Conservation (phyloP, 2,329 filamentous ascomycete genomes). For the Ilyonectria destructans region DNA sequence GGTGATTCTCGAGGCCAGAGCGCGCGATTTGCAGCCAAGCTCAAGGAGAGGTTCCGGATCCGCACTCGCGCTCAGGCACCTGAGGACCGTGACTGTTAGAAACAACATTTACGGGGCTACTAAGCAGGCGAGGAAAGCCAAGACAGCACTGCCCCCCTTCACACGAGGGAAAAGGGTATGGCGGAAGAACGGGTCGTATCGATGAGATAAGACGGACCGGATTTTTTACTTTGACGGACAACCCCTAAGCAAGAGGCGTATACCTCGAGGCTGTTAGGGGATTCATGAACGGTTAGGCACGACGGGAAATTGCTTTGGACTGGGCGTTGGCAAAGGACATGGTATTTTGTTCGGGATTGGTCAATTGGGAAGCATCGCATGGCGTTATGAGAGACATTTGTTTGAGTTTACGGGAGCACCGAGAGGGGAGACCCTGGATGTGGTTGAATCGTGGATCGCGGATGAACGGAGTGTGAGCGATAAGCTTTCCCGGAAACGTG, state of each 20-base stretch:
- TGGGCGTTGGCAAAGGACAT: constrained; percentile 39
- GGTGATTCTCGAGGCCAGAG: constrained; percentile 58
- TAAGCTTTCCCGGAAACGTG: neutral
- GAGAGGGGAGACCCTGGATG: constrained; percentile 8
- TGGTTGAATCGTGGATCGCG: neutral
- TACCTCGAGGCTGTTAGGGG: neutral
- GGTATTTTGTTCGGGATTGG: constrained; percentile 32
- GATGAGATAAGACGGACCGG: neutral
- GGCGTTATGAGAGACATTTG: constrained; percentile 43
- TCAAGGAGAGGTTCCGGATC: constrained; percentile 70
- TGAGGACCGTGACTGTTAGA: constrained; percentile 38
- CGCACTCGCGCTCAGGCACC: constrained; percentile 62
- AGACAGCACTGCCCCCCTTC: neutral
- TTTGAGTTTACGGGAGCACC: constrained; percentile 27
- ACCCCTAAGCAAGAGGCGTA: neutral
- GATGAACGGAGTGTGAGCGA: neutral
- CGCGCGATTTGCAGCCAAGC: constrained; percentile 63
- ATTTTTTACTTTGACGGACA: neutral
- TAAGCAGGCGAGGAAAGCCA: neutral
- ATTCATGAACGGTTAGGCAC: neutral
- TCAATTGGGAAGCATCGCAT: constrained; percentile 42
- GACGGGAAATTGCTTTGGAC: constrained; percentile 28
- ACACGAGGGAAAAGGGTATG: constrained; percentile 3
- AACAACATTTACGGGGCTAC: constrained; percentile 4
- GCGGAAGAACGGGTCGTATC: neutral